Conservation (phyloP, 2,329 filamentous ascomycete genomes). For the Dryadomyces sulphureus region DNA sequence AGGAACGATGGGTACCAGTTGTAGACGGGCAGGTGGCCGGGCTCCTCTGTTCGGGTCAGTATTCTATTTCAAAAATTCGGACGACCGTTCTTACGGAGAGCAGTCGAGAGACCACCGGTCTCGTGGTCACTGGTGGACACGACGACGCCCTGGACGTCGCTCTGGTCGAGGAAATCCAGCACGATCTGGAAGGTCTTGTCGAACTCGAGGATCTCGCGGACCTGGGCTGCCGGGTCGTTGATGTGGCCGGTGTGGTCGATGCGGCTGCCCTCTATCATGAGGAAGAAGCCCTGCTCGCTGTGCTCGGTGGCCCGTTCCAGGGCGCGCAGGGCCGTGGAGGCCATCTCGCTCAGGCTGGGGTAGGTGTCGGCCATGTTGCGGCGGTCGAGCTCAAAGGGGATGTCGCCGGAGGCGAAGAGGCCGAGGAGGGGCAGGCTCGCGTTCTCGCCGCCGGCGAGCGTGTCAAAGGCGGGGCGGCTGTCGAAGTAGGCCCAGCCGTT, state of each 20-base stretch:
- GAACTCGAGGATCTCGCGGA: constrained; percentile 88
- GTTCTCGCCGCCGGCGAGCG: constrained; percentile 48
- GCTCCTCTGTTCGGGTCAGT: constrained; percentile 29
- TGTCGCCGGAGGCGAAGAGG: constrained; percentile 66
- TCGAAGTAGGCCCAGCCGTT: constrained; percentile 68
- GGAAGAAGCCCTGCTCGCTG: constrained; percentile 86
- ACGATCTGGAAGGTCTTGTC: constrained; percentile 75
- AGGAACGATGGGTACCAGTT: constrained; percentile 74
- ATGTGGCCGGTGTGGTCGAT: constrained; percentile 90
- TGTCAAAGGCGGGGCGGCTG: constrained; percentile 60
- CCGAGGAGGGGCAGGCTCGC: constrained; percentile 72
- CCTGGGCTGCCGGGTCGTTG: constrained; percentile 72
- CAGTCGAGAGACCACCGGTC: constrained; percentile 75
- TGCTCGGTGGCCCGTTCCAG: constrained; percentile 69
- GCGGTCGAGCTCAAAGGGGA: constrained; percentile 90
- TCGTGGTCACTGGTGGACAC: constrained; percentile 93
- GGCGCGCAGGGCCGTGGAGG: constrained; percentile 62
- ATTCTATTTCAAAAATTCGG: no score
- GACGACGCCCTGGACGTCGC: constrained; percentile 60
- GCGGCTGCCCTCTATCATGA: constrained; percentile 94
- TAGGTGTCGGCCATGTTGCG: constrained; percentile 64
- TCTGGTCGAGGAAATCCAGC: constrained; percentile 67
- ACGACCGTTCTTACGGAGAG: constrained; percentile 63
- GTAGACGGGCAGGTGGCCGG: constrained; percentile 39
- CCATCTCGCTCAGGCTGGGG: constrained; percentile 85